phyloP scores from a whole-genome alignment of 176 grass and related monocot species.

The Musa beccarii region DNA sequence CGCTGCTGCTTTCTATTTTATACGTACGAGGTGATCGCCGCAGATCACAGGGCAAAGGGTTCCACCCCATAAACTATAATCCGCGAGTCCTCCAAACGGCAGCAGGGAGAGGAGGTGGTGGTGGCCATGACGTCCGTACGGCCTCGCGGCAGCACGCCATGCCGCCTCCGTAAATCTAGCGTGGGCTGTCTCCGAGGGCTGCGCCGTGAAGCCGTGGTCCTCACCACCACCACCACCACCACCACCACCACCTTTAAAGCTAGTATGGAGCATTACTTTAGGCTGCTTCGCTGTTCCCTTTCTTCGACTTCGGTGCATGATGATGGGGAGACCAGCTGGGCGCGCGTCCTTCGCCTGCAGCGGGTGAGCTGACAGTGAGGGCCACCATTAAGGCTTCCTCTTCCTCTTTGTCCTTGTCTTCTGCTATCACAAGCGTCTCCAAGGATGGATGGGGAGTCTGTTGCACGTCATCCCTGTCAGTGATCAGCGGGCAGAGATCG shows the following conservation, averaged over 20 bases:
- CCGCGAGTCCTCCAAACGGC: too few species aligned
- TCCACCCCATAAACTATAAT: background rate
- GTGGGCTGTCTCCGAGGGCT: conserved; percentile 13
- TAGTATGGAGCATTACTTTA: too few species aligned
- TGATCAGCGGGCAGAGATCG: background rate
- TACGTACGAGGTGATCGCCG: background rate
- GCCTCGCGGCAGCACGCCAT: background rate
- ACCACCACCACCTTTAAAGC: background rate
- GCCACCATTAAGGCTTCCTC: too few species aligned
- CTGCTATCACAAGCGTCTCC: too few species aligned
- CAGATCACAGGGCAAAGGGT: background rate
- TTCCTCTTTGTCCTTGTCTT: too few species aligned
- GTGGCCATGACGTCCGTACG: background rate
- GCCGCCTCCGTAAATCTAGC: conserved; percentile 32
- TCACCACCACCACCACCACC: background rate
- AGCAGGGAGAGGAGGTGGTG: background rate
- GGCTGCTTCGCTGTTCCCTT: too few species aligned
- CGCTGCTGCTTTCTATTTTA: background rate
- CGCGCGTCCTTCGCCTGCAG: background rate
- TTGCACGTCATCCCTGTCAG: background rate
- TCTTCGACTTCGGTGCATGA: too few species aligned
- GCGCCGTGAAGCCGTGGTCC: conserved; percentile 14
- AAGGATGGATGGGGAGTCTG: too few species aligned
- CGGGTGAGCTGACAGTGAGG: background rate
- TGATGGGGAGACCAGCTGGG: too few species aligned